A percentile compares a stretch with the other conserved stretches of the same genome.
Evolutionary conservation across 2,329 filamentous ascomycete genomes (phyloP).

Genomic region (Botrytis sinoallii): DNA sequence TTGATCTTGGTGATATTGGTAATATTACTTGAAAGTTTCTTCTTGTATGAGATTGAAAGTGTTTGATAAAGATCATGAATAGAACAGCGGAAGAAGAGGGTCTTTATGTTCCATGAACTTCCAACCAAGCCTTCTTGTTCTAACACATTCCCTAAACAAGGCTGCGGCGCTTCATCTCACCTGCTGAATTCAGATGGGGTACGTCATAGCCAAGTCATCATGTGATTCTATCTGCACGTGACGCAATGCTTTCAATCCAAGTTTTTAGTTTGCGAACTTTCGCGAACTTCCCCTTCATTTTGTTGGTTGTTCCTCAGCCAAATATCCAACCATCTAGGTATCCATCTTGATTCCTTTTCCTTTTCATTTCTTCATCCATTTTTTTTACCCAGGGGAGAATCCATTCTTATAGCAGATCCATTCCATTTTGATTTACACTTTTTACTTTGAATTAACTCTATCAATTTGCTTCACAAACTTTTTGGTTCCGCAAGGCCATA

Average conservation of each 20-base stretch:
- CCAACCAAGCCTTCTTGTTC: not conserved
- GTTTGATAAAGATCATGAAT: slow-evolving; percentile 12
- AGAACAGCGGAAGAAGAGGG: not conserved
- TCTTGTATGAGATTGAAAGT: slow-evolving; percentile 2
- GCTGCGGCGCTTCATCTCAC: not conserved
- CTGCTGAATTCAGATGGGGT: slow-evolving; percentile 4
- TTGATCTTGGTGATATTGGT: not conserved
- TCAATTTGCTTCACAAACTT: not conserved
- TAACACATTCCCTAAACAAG: not conserved
- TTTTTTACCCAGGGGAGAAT: not conserved
- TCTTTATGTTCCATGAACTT: slow-evolving; percentile 4
- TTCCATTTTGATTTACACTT: not conserved
- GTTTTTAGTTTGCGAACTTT: not conserved
- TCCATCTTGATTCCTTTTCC: not conserved
- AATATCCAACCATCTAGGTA: not conserved
- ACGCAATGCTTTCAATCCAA: not conserved
- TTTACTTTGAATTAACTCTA: not conserved
- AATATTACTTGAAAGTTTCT: not conserved
- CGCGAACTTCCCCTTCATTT: not conserved
- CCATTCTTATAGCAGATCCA: not conserved
- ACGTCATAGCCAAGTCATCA: slow-evolving; percentile 6
- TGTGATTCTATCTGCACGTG: not conserved
- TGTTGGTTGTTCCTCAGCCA: not conserved
- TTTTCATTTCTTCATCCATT: not conserved
- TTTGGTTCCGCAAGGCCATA: not conserved